Evolutionary conservation across 2,329 filamentous ascomycete genomes (phyloP).

Genomic region (Nemania sp.): DNA sequence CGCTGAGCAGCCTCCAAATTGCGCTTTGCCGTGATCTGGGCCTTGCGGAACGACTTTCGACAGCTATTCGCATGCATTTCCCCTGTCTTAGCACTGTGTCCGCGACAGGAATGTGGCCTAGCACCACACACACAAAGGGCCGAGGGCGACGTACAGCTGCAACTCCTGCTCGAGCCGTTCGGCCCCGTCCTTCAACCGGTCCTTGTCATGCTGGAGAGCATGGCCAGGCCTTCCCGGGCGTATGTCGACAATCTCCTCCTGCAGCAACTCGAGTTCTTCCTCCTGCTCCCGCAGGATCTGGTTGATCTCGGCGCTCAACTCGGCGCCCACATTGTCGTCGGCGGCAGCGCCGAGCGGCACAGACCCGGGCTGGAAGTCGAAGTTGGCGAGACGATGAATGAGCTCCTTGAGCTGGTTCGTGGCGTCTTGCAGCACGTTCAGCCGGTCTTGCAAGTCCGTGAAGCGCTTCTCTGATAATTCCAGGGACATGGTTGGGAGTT

Average conservation of each 20-base stretch:
- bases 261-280: constrained; percentile 80
- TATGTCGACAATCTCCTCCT: constrained; percentile 77
- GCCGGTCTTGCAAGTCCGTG: constrained; percentile 62
- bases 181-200: constrained; percentile 68
- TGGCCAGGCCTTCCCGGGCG: constrained; percentile 55
- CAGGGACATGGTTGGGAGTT: constrained; percentile 54
- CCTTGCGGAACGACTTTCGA: constrained; percentile 75
- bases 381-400: constrained; percentile 61
- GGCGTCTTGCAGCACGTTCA: constrained; percentile 64
- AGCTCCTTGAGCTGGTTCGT: constrained; percentile 61
- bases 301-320: constrained; percentile 81
- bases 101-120: not conserved
- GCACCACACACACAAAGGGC: not conserved
- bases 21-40: constrained; percentile 78
- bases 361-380: constrained; percentile 63
- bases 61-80: constrained; percentile 43
- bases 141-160: constrained; percentile 57
- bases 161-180: constrained; percentile 72
- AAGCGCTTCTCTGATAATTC: constrained; percentile 66
- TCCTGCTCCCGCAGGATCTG: constrained; percentile 76
- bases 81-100: constrained; percentile 6
- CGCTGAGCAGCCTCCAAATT: constrained; percentile 74
- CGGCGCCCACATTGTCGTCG: constrained; percentile 63
- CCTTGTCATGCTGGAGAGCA: constrained; percentile 64
- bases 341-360: constrained; percentile 55